Evolutionary conservation across 371 early-diverging fungal genomes (phyloP), one percentile per base, ranked within the genome.

Genomic region (Circinella umbellata): DNA sequence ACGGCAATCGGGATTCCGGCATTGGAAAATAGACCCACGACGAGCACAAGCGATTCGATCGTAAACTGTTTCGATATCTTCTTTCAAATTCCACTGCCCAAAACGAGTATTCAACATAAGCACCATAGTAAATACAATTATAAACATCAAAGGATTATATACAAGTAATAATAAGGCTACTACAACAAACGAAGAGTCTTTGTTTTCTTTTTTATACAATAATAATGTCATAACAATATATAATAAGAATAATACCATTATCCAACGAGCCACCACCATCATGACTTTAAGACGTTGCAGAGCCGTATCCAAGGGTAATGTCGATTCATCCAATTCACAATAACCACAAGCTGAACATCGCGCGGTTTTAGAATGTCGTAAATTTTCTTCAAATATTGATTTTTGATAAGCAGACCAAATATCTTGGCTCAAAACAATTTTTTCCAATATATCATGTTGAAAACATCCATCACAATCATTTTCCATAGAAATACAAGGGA

Each of bases 291-390:
- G 37, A 55, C 46, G 49, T 55, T 4, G 64, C n/a, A 15, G 59
- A 11, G 5, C 54, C 59, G 27, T 34, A 15, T 64, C 20, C 35
- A 74, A 69, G 7, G 71, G 80, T 5, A 51, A 53, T 11, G 61
- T 76, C 15, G 71, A 69, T 47, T 85, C 84, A 61, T 88, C 88
- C 15, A 79, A 46, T 61, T 88, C 88, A 62, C 77, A 74, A 61
- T 88, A 90, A 18, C 72, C 47, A 62, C 90, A 90, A 35, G 79
- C 76, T 27, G 84, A 79, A 66, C 90, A 90, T 37, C 74, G 80
- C 9, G 86, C 81, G 13, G 2, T 78, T 66, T 9, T 64, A 55
- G 20, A n/a, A 57, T 57, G 11, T n/a, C 78, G 68, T 18, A 79
- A 59, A 36, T 70, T 75, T n/a, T 73, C 69, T 55, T 89, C 84